Evolutionary conservation across 2,329 filamentous ascomycete genomes (phyloP).

Genomic region (Diaporthe citriasiana): DNA sequence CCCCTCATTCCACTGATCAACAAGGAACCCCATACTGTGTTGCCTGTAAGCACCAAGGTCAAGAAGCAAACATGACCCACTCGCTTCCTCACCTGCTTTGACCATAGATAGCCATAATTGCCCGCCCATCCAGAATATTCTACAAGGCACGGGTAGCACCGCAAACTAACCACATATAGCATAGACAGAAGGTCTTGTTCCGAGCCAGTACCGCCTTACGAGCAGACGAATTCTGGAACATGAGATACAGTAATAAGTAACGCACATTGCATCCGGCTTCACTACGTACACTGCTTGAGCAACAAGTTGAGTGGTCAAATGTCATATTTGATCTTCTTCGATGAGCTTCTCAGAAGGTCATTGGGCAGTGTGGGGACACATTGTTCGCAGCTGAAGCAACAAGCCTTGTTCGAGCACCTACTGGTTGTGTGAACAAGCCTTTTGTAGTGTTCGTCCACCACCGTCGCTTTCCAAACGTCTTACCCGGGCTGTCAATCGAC

Average conservation of each 20-base stretch:
- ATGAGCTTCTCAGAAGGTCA: neutral
- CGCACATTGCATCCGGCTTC: neutral
- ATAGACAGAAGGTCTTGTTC: neutral
- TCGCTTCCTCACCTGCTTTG: neutral
- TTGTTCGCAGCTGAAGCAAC: neutral
- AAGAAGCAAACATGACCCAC: neutral
- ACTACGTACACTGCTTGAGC: neutral
- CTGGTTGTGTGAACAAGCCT: neutral
- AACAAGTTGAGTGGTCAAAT: neutral
- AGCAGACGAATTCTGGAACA: neutral
- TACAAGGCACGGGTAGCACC: neutral
- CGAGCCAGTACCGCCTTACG: neutral
- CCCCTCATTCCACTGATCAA: neutral
- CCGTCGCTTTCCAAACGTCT: neutral
- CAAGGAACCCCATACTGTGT: neutral
- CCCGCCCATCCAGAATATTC: slow-evolving; percentile 17
- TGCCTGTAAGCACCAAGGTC: neutral
- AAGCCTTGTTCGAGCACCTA: neutral
- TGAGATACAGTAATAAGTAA: no score
- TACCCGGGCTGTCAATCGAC: neutral
- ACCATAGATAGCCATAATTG: neutral
- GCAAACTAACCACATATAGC: neutral
- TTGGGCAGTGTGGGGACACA: neutral
- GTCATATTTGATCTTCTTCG: neutral
- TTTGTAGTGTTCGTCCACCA: neutral